phyloP scores from a whole-genome alignment of 2,329 filamentous ascomycete genomes.

The Xylaria sp. region DNA sequence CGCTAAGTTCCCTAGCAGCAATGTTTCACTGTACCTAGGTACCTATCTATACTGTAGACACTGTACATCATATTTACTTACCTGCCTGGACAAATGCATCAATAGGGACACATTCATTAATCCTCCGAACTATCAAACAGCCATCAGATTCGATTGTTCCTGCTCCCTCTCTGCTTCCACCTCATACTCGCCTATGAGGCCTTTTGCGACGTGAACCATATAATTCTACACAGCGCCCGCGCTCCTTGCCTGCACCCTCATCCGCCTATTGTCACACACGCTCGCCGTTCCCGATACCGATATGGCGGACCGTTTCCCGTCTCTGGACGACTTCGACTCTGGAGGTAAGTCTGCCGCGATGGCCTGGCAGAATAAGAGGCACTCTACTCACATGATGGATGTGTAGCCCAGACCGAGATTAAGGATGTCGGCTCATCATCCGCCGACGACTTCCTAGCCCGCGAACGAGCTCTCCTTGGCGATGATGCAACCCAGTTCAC shows the following conservation, averaged over 20 bases:
- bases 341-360: constrained; percentile 59
- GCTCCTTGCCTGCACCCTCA: constrained; percentile 6
- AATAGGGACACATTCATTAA: constrained; percentile 11
- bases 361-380: neutral
- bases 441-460: constrained; percentile 86
- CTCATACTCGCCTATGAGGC: neutral
- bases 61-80: constrained; percentile 11
- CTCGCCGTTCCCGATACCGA: constrained; percentile 58
- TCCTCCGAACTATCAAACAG: constrained; percentile 18
- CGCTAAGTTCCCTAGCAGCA: neutral
- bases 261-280: constrained; percentile 7
- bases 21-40: constrained; percentile 16
- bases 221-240: neutral
- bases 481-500: constrained; percentile 94
- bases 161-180: neutral
- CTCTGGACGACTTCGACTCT: constrained; percentile 80
- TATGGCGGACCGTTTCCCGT: constrained; percentile 85
- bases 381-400: constrained; percentile 18
- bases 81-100: constrained; percentile 23
- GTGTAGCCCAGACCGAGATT: constrained; percentile 74
- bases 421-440: constrained; percentile 69
- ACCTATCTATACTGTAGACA: constrained; percentile 2
- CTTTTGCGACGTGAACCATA: neutral
- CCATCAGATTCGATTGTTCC: constrained; percentile 5
- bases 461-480: constrained; percentile 89